Percentiles rank a stretch among this genome's conserved stretches.
These are phyloP conservation scores for Lomentospora prolificans DNA, from an alignment of 2,329 filamentous ascomycete genomes.

Conservation along the genomic window DNA sequence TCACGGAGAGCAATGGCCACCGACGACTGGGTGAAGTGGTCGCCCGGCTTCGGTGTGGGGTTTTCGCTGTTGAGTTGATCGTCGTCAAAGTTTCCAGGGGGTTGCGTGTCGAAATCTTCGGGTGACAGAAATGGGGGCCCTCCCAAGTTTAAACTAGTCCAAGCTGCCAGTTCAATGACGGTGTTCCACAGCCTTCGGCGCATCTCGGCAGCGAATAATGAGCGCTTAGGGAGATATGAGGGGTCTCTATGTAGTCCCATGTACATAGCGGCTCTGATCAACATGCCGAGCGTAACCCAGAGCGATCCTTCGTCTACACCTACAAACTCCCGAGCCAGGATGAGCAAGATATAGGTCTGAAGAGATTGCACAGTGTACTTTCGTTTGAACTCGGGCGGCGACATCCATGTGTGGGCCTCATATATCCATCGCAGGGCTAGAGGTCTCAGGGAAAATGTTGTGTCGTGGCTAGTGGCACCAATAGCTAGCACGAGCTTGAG, in stretches of 20 bases:
- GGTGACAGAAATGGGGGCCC: slow-evolving; percentile 33
- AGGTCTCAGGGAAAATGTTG: slow-evolving; percentile 36
- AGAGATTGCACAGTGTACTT: slow-evolving; percentile 38
- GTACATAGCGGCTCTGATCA: slow-evolving; percentile 35
- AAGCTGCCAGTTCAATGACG: slow-evolving; percentile 35
- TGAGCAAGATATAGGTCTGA: slow-evolving; percentile 34
- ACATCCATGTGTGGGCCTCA: slow-evolving; percentile 45
- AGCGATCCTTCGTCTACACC: slow-evolving; percentile 32
- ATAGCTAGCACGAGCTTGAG: slow-evolving; percentile 50
- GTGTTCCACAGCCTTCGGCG: slow-evolving; percentile 43
- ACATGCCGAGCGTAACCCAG: slow-evolving; percentile 34
- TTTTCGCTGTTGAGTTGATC: slow-evolving; percentile 27
- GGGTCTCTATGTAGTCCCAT: slow-evolving; percentile 44
- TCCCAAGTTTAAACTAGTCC: slow-evolving; percentile 34
- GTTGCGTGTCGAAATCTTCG: slow-evolving; percentile 36
- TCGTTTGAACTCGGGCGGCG: slow-evolving; percentile 42
- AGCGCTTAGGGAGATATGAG: slow-evolving; percentile 22
- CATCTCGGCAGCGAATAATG: slow-evolving; percentile 31
- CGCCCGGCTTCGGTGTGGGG: slow-evolving; percentile 21
- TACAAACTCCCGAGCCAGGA: slow-evolving; percentile 29
- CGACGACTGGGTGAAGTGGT: slow-evolving; percentile 29
- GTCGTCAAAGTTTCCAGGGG: slow-evolving; percentile 40
- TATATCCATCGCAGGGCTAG: slow-evolving; percentile 47
- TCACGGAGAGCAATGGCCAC: slow-evolving; percentile 30
- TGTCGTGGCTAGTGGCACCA: slow-evolving; percentile 40